These are phyloP conservation scores for Colletotrichum lini DNA, from an alignment of 2,329 filamentous ascomycete species.

Conservation along the genomic window DNA sequence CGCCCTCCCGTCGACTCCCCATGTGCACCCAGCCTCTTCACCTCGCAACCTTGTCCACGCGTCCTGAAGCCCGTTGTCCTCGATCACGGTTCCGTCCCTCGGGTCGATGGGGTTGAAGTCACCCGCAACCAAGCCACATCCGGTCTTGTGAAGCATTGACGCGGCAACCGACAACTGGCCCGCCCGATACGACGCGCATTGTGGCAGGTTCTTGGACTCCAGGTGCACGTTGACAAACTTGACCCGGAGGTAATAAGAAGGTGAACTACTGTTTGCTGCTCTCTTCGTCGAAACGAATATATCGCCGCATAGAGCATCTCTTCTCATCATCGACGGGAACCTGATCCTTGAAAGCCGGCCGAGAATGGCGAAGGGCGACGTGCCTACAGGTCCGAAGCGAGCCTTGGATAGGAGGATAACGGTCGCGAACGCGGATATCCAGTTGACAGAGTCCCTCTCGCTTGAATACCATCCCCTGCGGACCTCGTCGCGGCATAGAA, in stretches of 20 bases:
- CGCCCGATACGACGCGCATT: slow-evolving; percentile 45
- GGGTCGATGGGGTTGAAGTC: slow-evolving; percentile 57
- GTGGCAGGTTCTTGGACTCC: slow-evolving; percentile 51
- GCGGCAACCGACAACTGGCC: slow-evolving; percentile 49
- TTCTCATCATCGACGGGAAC: slow-evolving; percentile 49
- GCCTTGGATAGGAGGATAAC: slow-evolving; percentile 49
- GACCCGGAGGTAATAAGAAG: slow-evolving; percentile 18
- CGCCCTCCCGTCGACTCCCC: slow-evolving; percentile 53
- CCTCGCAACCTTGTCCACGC: slow-evolving; percentile 51
- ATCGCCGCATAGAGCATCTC: slow-evolving; percentile 55
- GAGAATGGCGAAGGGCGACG: slow-evolving; percentile 29
- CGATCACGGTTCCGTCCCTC: slow-evolving; percentile 51
- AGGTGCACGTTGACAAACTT: slow-evolving; percentile 58
- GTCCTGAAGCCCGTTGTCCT: slow-evolving; percentile 52
- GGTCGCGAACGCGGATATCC: slow-evolving; percentile 46
- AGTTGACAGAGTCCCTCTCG: slow-evolving; percentile 47
- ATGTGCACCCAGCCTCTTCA: slow-evolving; percentile 53
- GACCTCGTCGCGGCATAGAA: slow-evolving; percentile 48
- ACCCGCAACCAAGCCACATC: slow-evolving; percentile 54
- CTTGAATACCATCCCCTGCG: slow-evolving; percentile 50
- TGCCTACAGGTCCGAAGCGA: slow-evolving; percentile 41
- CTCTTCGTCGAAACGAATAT: slow-evolving; percentile 44
- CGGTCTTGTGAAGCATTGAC: slow-evolving; percentile 46
- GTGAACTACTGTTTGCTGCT: slow-evolving; percentile 18
- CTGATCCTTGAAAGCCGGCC: slow-evolving; percentile 52